Conservation (phyloP, 139 green algal genomes). For the Nannochloris sp. region DNA sequence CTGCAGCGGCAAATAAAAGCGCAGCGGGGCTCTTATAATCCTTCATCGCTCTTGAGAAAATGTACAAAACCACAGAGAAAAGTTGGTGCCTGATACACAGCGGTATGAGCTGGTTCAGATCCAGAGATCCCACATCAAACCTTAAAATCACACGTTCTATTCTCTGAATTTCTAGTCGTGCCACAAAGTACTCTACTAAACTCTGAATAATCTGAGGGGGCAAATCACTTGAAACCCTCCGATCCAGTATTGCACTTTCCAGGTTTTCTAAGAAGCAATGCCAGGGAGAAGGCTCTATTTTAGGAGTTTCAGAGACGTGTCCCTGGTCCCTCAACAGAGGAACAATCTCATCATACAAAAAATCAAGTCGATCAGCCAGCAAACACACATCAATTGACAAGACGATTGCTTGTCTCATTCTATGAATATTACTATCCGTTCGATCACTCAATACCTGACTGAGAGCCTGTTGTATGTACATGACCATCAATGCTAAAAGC, state of each 20-base stretch:
- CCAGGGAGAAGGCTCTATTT: neutral
- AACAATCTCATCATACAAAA: slow-evolving; percentile 25
- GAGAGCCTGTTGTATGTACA: slow-evolving; percentile 7
- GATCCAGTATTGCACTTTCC: slow-evolving; percentile 38
- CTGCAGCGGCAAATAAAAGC: slow-evolving; percentile 60
- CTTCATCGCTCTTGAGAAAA: slow-evolving; percentile 59
- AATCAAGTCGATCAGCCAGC: slow-evolving; percentile 18
- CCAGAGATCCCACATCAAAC: slow-evolving; percentile 71
- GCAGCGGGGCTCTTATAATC: slow-evolving; percentile 69
- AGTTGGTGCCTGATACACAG: slow-evolving; percentile 69
- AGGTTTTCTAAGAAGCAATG: slow-evolving; percentile 49
- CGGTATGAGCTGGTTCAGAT: slow-evolving; percentile 64
- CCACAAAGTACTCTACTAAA: slow-evolving; percentile 68
- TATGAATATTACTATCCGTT: slow-evolving; percentile 2
- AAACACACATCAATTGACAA: slow-evolving; percentile 29
- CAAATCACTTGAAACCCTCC: slow-evolving; percentile 17
- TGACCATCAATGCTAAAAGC: slow-evolving; percentile 7
- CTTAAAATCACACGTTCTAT: slow-evolving; percentile 81
- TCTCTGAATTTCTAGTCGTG: slow-evolving; percentile 27
- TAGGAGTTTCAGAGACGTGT: neutral
- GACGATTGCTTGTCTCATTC: slow-evolving; percentile 8
- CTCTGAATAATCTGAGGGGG: slow-evolving; percentile 66
- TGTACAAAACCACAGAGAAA: slow-evolving; percentile 58
- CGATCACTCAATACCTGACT: neutral
- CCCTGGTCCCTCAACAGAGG: slow-evolving; percentile 9